Evolutionary conservation across 768 basidiomycete genomes (phyloP).

Genomic region (Leccinum pellstonianum): DNA sequence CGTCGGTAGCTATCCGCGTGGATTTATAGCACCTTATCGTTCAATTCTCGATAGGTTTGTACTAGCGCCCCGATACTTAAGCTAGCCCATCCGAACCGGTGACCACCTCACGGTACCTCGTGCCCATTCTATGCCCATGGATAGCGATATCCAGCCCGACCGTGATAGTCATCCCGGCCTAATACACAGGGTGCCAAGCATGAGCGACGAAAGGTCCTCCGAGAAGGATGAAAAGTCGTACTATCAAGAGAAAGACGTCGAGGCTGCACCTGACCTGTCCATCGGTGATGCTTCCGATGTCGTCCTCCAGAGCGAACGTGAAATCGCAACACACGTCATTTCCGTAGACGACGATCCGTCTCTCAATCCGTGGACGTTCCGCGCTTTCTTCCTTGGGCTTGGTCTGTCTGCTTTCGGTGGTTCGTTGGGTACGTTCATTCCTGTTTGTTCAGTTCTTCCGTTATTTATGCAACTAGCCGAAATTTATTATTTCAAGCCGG

Average conservation of each 20-base stretch:
- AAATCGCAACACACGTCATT: conserved; percentile 45
- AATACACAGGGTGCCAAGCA: not conserved
- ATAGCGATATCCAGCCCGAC: not conserved
- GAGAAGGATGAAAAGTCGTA: conserved; percentile 13
- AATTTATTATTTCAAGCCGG: conserved; percentile 63
- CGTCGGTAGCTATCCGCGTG: not conserved
- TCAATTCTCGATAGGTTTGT: not conserved
- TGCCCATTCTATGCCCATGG: conserved; percentile 7
- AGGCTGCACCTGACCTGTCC: conserved; percentile 12
- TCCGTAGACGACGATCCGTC: conserved; percentile 6
- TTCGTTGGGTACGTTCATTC: not conserved
- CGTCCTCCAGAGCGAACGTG: conserved; percentile 42
- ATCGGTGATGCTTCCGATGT: conserved; percentile 11
- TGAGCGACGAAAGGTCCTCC: conserved; percentile 5
- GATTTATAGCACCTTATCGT: not conserved
- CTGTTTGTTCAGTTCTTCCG: not conserved
- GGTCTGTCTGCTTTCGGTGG: not conserved
- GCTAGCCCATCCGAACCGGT: not conserved
- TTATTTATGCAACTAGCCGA: conserved; percentile 37
- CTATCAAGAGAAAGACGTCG: conserved; percentile 34
- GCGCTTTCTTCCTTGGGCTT: not conserved
- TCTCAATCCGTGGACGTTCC: not conserved
- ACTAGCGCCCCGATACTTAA: conserved; percentile 3
- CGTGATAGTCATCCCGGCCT: not conserved
- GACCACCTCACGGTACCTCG: not conserved